Evolutionary conservation across 1,284 basidiomycete genomes (phyloP), one percentile per base, ranked within the genome.

Genomic region (Cutaneotrichosporon daszewskae): DNA sequence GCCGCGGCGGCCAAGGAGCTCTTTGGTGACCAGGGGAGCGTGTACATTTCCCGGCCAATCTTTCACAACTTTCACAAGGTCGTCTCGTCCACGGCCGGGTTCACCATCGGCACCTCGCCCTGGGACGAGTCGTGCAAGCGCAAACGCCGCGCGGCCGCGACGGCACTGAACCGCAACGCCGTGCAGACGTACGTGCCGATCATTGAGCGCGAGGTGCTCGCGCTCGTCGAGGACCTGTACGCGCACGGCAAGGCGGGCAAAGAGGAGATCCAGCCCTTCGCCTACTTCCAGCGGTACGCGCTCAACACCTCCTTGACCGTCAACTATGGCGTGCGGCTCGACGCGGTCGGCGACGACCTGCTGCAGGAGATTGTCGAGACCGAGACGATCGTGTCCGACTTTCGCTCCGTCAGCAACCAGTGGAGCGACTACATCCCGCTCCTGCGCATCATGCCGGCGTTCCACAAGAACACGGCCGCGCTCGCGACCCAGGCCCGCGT

Each of bases 61-160:
- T 52, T 52, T 43, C 45, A 52, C 43, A 52, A 52, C 45, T 47
- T 45, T 40, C 50, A 52, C 50, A 32, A 24, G 11, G 40, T 45
- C 27, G 32, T 52, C 22, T 45, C 43, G 17, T 45, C 45, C 12
- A 38, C 50, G 3, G 45, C 50, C 12, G 50, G 50, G 29, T 42
- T 39, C 27, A 47, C 50, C 14, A 52, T 52, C 37, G 50, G 50
- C 18, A 47, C 45, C 4, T 52, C 50, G 20, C 50, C 50, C 1
- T 52, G 50, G 50, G 50, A 52, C 43, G 50, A 52, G 34, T 39
- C 35, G 31, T 52, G 50, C 45, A 47, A 47, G 45, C 50, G 50
- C 50, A 47, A 48, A 43, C 45, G 50, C 25, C 40, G 40, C 29
- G 50, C 50, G 4, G 50, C 45, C 10, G 50, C 50, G 27, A 52